Evolutionary conservation across 1,139 yeast genomes (phyloP).

Genomic region (Magnusiomyces sp.): DNA sequence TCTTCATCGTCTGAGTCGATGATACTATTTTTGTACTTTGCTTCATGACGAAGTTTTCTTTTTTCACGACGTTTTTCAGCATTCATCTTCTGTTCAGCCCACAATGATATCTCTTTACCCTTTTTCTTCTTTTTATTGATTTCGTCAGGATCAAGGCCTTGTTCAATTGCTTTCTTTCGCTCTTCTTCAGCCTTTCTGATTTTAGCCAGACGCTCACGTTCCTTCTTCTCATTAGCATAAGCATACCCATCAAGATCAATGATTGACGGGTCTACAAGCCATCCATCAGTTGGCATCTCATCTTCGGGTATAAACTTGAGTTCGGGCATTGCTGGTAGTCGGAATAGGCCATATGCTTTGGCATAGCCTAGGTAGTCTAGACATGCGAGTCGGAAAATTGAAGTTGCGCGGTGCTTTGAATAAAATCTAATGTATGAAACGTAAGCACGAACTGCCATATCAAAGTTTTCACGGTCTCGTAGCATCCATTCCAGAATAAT

Average conservation of each 20-base stretch:
- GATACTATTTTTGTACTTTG: constrained; percentile 36
- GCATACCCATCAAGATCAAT: constrained; percentile 27
- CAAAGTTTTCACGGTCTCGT: constrained; percentile 71
- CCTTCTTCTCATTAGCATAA: constrained; percentile 26
- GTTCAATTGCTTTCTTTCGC: constrained; percentile 42
- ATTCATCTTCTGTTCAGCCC: constrained; percentile 52
- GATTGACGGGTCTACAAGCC: constrained; percentile 45
- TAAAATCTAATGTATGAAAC: constrained; percentile 81
- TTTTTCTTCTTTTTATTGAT: constrained; percentile 13
- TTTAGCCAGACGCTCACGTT: constrained; percentile 59
- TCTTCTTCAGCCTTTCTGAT: constrained; percentile 57
- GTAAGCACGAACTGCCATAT: constrained; percentile 66
- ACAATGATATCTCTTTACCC: constrained; percentile 66
- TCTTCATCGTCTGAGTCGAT: constrained; percentile 39
- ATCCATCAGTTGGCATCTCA: constrained; percentile 44
- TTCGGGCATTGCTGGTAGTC: constrained; percentile 96
- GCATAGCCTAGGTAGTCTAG: constrained; percentile 71
- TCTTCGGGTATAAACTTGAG: constrained; percentile 44
- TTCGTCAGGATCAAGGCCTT: constrained; percentile 29
- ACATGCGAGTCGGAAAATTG: constrained; percentile 69
- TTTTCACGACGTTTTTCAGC: constrained; percentile 56
- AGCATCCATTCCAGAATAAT: constrained; percentile 51
- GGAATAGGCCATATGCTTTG: constrained; percentile 64
- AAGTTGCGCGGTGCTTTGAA: constrained; percentile 82
- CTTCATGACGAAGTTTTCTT: constrained; percentile 53